Conservation (phyloP, 345 rosid species). For the Capsella bursapastoris region DNA sequence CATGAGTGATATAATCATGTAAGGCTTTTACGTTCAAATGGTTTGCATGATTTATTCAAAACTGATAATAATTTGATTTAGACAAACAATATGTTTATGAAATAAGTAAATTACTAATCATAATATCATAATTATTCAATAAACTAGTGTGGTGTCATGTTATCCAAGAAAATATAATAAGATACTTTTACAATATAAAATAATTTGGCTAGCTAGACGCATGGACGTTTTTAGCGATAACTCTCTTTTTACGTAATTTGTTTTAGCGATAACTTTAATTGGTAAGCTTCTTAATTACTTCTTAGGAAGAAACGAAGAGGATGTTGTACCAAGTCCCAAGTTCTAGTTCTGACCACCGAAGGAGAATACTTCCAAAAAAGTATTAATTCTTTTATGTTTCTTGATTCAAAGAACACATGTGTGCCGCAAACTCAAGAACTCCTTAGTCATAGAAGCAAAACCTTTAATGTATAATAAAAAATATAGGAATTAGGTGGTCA, state of each 20-base stretch:
- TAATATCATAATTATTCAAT: no score
- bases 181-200: no score
- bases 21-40: no score
- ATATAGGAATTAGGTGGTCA: constrained; percentile 8
- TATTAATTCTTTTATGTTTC: not conserved
- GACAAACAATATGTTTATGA: no score
- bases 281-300: no score
- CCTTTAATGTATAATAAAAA: not conserved
- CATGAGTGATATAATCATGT: no score
- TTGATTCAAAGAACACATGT: constrained; percentile 7
- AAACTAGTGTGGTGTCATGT: no score
- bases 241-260: not conserved
- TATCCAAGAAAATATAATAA: no score
- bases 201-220: no score
- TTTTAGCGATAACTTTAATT: not conserved
- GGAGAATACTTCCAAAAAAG: not conserved
- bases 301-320: not conserved
- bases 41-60: no score
- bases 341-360: not conserved
- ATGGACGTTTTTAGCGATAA: not conserved
- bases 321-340: not conserved
- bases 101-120: no score
- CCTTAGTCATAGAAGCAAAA: not conserved
- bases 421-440: not conserved
- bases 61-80: no score